Conservation (phyloP, 441 rosid species). For the Croton laevigatus region DNA sequence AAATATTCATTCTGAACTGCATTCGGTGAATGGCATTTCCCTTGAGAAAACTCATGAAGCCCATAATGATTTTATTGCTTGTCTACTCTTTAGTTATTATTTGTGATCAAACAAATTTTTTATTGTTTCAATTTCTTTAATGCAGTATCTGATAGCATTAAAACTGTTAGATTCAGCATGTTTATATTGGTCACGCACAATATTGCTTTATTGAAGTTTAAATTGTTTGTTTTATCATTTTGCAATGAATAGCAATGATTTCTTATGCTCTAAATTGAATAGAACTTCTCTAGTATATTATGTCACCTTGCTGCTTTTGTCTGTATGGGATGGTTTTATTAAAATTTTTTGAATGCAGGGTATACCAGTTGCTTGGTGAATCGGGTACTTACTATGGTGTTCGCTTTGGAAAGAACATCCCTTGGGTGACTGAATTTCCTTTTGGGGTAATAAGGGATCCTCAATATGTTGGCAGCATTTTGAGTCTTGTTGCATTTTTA, state of each 20-base stretch:
- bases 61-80: neutral
- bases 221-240: slow-evolving; percentile 1
- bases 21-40: neutral
- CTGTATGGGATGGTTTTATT: slow-evolving; percentile 4
- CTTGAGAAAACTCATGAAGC: neutral
- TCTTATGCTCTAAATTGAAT: neutral
- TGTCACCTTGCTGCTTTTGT: slow-evolving; percentile 6
- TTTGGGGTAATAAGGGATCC: slow-evolving; percentile 85
- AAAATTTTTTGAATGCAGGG: slow-evolving; percentile 41
- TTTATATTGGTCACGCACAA: neutral
- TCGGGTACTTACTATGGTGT: slow-evolving; percentile 87
- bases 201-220: neutral
- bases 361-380: slow-evolving; percentile 84
- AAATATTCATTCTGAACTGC: neutral
- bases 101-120: neutral
- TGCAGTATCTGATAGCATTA: neutral
- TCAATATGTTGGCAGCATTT: slow-evolving; percentile 81
- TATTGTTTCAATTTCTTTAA: neutral
- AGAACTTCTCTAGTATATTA: neutral
- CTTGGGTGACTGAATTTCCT: slow-evolving; percentile 87
- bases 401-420: slow-evolving; percentile 73
- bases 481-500: slow-evolving; percentile 72
- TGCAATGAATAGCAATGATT: neutral
- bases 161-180: neutral
- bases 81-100: neutral